Base-by-base conservation (phyloP, 148 eudicot species). In the Drosera capensis region DNA sequence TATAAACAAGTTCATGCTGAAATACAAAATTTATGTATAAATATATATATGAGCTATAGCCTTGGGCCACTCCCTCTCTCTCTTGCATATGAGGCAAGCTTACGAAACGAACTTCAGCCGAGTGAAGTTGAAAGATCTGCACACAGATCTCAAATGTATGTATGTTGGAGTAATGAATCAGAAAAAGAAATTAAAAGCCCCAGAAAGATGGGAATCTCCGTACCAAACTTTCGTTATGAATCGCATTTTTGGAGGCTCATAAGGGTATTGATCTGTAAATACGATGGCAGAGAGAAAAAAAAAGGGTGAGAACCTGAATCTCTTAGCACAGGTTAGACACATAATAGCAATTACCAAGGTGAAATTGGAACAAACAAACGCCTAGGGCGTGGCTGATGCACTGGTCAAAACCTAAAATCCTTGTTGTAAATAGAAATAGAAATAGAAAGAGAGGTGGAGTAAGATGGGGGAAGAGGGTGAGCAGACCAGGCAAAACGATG, bases 151-250 rank as follows among this genome's bases (percentile, higher is more conserved):
- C 9, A 11, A 23, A n/a, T 14, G 0, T n/a, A 12, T 15, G 21
- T 16, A 14, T 15, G 8, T 5, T 5, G 14, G 26, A 25, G 14
- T 12, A 17, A 45, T 20, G 26, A 49, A 12, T 22, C 15, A 49
- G 14, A 24, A 7, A 24, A 38, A 44, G 16, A 12, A 3, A 21
- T 5, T 6, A 24, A 31, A 20, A 38, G 9, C 1, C 18, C 16
- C n/a, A 23, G 11, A 34, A 2, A 31, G 15, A 17, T 24, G 34
- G 24, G 20, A 40, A 31, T 47, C 29, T 57, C 5, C 82, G 59
- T 84, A 88, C 97, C 87, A 90, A 40, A 90, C 97, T 71, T 84
- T 75, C 1, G 93, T 84, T 29, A 73, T 20, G 50, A 84, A 83
- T 29, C 64, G 70, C 97, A 90, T 84, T 66, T 72, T 68, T 1